These are phyloP conservation scores for Mycena vitilis DNA, from an alignment of 768 basidiomycete genomes.

Conservation along the genomic window DNA sequence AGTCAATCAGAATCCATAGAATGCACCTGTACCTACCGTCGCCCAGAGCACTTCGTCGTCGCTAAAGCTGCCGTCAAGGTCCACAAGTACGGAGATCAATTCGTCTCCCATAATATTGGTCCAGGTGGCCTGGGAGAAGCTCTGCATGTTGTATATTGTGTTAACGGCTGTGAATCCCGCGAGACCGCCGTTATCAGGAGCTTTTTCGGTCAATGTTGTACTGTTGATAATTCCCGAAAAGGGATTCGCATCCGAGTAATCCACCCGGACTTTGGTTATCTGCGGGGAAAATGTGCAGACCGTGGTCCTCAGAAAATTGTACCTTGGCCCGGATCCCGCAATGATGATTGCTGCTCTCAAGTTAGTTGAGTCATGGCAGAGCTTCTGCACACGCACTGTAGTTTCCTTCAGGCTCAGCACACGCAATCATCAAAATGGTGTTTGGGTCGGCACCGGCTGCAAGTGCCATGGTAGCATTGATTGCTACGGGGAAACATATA, in stretches of 20 bases:
- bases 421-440: conserved; percentile 12
- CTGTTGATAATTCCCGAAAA: background rate
- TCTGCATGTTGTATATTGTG: background rate
- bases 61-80: background rate
- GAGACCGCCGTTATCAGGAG: background rate
- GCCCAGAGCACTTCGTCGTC: background rate
- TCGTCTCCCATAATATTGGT: conserved; percentile 2
- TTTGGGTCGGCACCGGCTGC: background rate
- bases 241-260: background rate
- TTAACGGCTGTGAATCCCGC: conserved; percentile 4
- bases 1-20: background rate
- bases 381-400: background rate
- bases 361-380: background rate
- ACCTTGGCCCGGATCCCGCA: background rate
- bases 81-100: background rate
- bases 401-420: background rate
- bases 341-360: background rate
- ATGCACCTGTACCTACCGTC: background rate
- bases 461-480: too few relatives aligned
- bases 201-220: background rate
- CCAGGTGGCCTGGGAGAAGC: background rate
- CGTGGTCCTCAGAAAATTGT: background rate
- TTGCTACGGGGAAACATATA: too few relatives aligned
- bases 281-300: conserved; percentile 11
- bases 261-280: background rate